Base-by-base conservation (phyloP, 2,329 filamentous ascomycete genomes). In the Aureobasidium sp. region DNA sequence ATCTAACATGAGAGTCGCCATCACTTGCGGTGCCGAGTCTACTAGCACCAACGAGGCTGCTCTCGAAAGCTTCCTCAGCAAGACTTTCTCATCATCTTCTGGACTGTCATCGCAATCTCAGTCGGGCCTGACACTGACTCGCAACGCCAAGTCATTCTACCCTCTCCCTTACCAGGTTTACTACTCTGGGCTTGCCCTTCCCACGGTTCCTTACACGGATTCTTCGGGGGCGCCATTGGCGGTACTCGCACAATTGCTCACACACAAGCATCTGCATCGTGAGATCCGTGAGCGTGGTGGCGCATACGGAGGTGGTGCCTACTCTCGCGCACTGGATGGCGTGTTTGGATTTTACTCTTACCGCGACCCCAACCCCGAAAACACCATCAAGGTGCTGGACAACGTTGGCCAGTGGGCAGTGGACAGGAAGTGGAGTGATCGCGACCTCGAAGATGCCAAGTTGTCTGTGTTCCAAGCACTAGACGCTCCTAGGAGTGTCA, bases 211-310 rank as follows among this genome's bases (percentile, higher is more conserved):
- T 0, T 99, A 97, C 74, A 87, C 85, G 3, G 84, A 89, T 47
- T 74, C 85, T 0, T 82, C 88, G 58, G 86, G 89, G 44, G 90
- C 94, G 1, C 83, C 91, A 0, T 85, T 97, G 16, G 91, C 93
- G 68, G 88, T 97, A 44, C 85, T 99, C 27, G 86, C 92, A 13
- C 91, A 97, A 72, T 84, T 99, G 21, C 83, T 99, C 36, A 97
- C 93, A 0, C 93, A 99, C 77, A 97, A 96, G 75, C 90, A 97
- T 71, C 81, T 99, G 32, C 94, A 99, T 72, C 93, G 96, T 67
- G 94, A 97, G 75, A 97, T 99, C 66, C 89, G 94, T 61, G 94
- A 99, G 72, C 97, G 97, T 76, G 94, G 94, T 36, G 94, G 94
- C 41, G 94, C 94, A 0, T 99, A 99, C 68, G 94, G 94, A 48